Conservation (phyloP, 352 stramenopile species). For the Phytophthora melonis region DNA sequence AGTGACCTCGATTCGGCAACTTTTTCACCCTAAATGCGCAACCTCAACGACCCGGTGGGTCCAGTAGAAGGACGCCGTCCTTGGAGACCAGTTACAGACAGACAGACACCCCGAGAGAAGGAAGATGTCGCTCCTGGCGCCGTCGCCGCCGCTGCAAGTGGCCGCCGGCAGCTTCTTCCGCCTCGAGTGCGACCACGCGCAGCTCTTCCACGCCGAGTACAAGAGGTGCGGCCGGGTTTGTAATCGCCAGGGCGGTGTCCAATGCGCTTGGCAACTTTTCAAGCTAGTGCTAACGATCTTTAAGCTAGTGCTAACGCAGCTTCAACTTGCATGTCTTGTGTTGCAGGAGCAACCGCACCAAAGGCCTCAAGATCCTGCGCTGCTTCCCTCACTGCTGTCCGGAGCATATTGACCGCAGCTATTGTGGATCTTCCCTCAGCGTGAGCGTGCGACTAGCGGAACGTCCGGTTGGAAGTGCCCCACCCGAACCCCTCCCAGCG, state of each 20-base stretch:
- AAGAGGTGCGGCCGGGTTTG: slow-evolving; percentile 50
- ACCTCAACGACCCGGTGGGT: neutral
- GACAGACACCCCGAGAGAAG: neutral
- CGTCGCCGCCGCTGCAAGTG: slow-evolving; percentile 38
- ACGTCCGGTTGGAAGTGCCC: slow-evolving; percentile 7
- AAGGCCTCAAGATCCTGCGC: slow-evolving; percentile 75
- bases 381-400: slow-evolving; percentile 82
- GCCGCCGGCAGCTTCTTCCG: slow-evolving; percentile 56
- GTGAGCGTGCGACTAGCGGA: slow-evolving; percentile 45
- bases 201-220: slow-evolving; percentile 75
- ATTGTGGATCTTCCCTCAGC: slow-evolving; percentile 70
- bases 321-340: neutral
- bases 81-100: slow-evolving; percentile 10
- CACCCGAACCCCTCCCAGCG: slow-evolving; percentile 19
- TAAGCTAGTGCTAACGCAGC: neutral
- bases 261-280: neutral
- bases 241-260: neutral
- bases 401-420: slow-evolving; percentile 76
- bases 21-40: neutral
- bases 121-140: neutral
- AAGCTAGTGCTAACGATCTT: slow-evolving; percentile 5
- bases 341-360: slow-evolving; percentile 73
- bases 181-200: slow-evolving; percentile 67
- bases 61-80: neutral
- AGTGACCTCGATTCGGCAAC: neutral